Percentiles rank a stretch among this genome's conserved stretches.
Evolutionary conservation across 768 basidiomycete genomes (phyloP).

Genomic region (Lactarius hatsudake): DNA sequence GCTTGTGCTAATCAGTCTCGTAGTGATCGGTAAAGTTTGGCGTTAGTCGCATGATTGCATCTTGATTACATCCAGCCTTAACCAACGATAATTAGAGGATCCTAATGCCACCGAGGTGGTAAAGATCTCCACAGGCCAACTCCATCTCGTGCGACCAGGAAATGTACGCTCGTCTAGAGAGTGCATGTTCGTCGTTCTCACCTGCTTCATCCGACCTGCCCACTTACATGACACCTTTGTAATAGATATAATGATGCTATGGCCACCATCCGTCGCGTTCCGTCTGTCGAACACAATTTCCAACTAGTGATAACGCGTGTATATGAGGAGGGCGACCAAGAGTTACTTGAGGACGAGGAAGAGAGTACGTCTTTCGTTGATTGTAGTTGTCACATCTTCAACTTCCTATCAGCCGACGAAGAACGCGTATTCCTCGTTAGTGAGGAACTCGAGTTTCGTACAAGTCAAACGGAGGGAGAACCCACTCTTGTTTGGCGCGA

Average conservation of each 20-base stretch:
- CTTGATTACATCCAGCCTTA: slow-evolving; percentile 8
- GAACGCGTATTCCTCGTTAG: slow-evolving; percentile 91
- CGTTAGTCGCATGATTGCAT: slow-evolving; percentile 53
- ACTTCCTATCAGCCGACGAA: slow-evolving; percentile 68
- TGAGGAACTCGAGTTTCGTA: slow-evolving; percentile 83
- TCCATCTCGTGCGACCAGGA: slow-evolving; percentile 88
- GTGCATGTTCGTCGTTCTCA: slow-evolving; percentile 76
- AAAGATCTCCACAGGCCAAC: slow-evolving; percentile 87
- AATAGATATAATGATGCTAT: slow-evolving; percentile 92
- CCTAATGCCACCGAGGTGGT: slow-evolving; percentile 94
- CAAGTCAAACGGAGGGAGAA: slow-evolving; percentile 69
- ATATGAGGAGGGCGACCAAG: slow-evolving; percentile 95
- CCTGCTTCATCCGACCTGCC: slow-evolving; percentile 1
- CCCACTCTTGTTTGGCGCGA: slow-evolving; percentile 90
- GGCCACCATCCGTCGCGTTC: slow-evolving; percentile 85
- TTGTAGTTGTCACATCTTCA: slow-evolving; percentile 13
- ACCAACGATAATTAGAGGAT: slow-evolving; percentile 61
- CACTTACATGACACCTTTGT: background rate
- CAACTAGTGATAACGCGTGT: slow-evolving; percentile 96
- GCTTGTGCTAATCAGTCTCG: slow-evolving; percentile 29
- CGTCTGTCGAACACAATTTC: slow-evolving; percentile 72
- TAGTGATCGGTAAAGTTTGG: slow-evolving; percentile 89
- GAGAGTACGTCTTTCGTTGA: slow-evolving; percentile 53
- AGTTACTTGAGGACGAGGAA: slow-evolving; percentile 90
- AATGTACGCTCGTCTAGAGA: slow-evolving; percentile 89